Conservation (phyloP, 768 basidiomycete genomes). For the Calocybe gangraenosa region DNA sequence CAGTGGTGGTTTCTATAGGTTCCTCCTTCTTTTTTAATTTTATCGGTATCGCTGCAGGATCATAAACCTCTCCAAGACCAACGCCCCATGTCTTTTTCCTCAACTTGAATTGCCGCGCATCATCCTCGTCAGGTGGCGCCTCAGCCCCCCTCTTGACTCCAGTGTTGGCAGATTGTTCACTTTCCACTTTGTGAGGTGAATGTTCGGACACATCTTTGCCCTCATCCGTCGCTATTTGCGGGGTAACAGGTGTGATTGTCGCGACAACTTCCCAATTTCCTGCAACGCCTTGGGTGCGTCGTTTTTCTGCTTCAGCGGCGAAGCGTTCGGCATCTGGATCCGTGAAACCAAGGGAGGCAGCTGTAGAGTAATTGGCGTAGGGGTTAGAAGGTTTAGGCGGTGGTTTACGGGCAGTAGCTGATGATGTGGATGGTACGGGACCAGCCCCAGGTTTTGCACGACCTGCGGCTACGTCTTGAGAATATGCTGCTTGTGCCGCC, state of each 20-base stretch:
- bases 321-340: conserved; percentile 73
- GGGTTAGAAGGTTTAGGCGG: conserved; percentile 53
- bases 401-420: conserved; percentile 31
- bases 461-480: conserved; percentile 72
- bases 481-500: conserved; percentile 80
- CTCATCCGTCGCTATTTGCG: conserved; percentile 13
- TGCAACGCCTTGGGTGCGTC: conserved; percentile 61
- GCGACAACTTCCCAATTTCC: conserved; percentile 77
- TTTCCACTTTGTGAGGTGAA: conserved; percentile 9
- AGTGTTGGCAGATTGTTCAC: conserved; percentile 14
- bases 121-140: conserved; percentile 41
- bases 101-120: conserved; percentile 61
- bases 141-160: conserved; percentile 35
- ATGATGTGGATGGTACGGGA: conserved; percentile 31
- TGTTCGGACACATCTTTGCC: conserved; percentile 6
- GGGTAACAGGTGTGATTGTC: conserved; percentile 19
- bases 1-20: conserved; percentile 12
- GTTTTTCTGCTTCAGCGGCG: conserved; percentile 55
- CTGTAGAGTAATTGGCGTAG: conserved; percentile 85
- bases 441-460: conserved; percentile 36
- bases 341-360: conserved; percentile 73
- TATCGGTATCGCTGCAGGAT: conserved; percentile 67
- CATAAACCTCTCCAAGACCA: conserved; percentile 78
- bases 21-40: conserved; percentile 60
- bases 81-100: conserved; percentile 54